These are phyloP conservation scores for Porphyra umbilicalis DNA, from an alignment of 31 red algal genomes.

Conservation along the genomic window DNA sequence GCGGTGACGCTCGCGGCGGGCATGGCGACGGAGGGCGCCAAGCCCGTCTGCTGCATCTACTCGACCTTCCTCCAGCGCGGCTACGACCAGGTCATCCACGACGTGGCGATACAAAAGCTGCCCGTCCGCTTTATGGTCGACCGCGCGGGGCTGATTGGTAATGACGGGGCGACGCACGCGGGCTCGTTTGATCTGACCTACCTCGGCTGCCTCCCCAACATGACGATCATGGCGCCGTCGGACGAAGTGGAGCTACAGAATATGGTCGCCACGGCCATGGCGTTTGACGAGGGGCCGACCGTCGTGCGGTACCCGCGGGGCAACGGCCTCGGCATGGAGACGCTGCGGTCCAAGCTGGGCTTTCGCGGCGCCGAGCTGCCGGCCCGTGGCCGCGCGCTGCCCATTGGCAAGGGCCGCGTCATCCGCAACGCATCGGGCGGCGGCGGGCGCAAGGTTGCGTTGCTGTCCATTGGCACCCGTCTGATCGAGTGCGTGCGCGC, in stretches of 20 bases:
- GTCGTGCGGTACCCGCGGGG: slow-evolving; percentile 57
- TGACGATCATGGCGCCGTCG: slow-evolving; percentile 55
- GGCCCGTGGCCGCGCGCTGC: slow-evolving; percentile 15
- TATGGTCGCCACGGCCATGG: slow-evolving; percentile 46
- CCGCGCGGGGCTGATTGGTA: slow-evolving; percentile 53
- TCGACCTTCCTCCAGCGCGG: slow-evolving; percentile 72
- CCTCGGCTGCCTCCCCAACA: slow-evolving; percentile 50
- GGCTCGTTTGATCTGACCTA: slow-evolving; percentile 59
- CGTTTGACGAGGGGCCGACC: slow-evolving; percentile 34
- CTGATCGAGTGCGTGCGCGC: slow-evolving; percentile 33
- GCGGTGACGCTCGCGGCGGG: slow-evolving; percentile 67
- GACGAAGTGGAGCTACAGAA: slow-evolving; percentile 51
- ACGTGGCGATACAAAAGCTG: slow-evolving; percentile 49
- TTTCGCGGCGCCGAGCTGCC: slow-evolving; percentile 25
- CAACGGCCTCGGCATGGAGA: slow-evolving; percentile 32
- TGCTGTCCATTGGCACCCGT: slow-evolving; percentile 51
- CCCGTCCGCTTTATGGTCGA: slow-evolving; percentile 66
- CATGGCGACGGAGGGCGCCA: slow-evolving; percentile 34
- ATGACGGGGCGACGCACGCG: slow-evolving; percentile 59
- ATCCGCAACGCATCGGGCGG: slow-evolving; percentile 4
- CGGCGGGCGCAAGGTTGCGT: slow-evolving; percentile 19
- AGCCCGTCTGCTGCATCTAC: slow-evolving; percentile 59
- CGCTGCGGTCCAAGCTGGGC: slow-evolving; percentile 51
- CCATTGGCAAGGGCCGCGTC: slow-evolving; percentile 45
- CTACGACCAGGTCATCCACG: slow-evolving; percentile 71